These are phyloP conservation scores for Delitschia confertaspora DNA, from an alignment of 495 filamentous ascomycete species.

Conservation along the genomic window DNA sequence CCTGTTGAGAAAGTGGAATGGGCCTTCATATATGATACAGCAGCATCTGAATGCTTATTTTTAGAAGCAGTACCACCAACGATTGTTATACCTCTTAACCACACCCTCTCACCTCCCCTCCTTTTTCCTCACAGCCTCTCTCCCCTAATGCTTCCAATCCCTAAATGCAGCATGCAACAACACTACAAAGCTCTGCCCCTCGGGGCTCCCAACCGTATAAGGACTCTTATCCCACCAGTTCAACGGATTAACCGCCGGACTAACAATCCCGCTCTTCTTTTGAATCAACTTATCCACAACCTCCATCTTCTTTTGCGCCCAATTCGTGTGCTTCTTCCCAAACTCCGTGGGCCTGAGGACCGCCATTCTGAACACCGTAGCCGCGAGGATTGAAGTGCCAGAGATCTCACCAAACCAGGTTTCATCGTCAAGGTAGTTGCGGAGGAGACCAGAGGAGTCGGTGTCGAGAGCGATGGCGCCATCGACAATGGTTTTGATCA, in stretches of 20 bases:
- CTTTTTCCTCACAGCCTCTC: background rate
- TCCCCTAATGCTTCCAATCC: constrained; percentile 39
- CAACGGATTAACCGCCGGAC: constrained; percentile 43
- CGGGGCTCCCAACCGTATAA: constrained; percentile 35
- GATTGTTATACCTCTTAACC: too few relatives aligned
- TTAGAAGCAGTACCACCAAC: too few relatives aligned
- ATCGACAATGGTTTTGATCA: constrained; percentile 43
- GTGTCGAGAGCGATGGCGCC: constrained; percentile 36
- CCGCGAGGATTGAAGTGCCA: constrained; percentile 41
- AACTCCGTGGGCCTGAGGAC: constrained; percentile 36
- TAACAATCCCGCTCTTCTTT: constrained; percentile 34
- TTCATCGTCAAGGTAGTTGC: constrained; percentile 44
- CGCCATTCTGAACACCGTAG: constrained; percentile 42
- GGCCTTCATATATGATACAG: too few relatives aligned
- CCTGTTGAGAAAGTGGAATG: too few relatives aligned
- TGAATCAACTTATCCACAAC: constrained; percentile 34
- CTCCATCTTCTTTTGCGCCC: constrained; percentile 40
- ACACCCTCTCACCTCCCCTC: too few relatives aligned
- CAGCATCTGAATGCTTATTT: too few relatives aligned
- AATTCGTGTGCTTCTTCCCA: constrained; percentile 35
- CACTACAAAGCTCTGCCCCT: constrained; percentile 43
- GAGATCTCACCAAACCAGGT: constrained; percentile 46
- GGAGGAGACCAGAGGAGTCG: constrained; percentile 35
- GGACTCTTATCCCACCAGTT: constrained; percentile 38
- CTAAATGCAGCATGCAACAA: constrained; percentile 41